phyloP scores from a whole-genome alignment of 768 basidiomycete species.

The Pisolithus tinctorius region DNA sequence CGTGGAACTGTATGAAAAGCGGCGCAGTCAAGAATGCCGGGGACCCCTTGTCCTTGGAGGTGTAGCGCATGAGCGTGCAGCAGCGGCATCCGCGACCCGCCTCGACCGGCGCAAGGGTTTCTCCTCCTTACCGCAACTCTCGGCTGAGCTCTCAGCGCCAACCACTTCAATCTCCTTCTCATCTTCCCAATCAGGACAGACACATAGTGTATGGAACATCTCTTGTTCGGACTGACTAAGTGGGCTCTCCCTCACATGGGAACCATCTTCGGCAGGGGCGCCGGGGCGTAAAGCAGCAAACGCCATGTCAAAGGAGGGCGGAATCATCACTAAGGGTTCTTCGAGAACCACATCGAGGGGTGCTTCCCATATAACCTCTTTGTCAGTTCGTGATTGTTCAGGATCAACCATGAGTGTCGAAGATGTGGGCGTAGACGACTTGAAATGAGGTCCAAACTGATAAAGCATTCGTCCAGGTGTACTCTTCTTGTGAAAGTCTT shows the following conservation, averaged over 20 bases:
- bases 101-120: constrained; percentile 43
- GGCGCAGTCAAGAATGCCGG: constrained; percentile 20
- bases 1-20: constrained; percentile 15
- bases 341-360: constrained; percentile 15
- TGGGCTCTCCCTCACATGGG: constrained; percentile 31
- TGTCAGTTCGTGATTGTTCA: constrained; percentile 2
- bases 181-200: constrained; percentile 45
- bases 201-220: constrained; percentile 61
- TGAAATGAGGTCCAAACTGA: constrained; percentile 62
- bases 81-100: constrained; percentile 56
- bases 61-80: constrained; percentile 41
- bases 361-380: constrained; percentile 15
- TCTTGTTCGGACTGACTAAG: constrained; percentile 66
- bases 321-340: constrained; percentile 17
- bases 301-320: constrained; percentile 24
- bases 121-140: constrained; percentile 5
- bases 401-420: constrained; percentile 1
- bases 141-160: constrained; percentile 4
- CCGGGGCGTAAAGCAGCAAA: constrained; percentile 22
- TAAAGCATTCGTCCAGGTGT: constrained; percentile 41
- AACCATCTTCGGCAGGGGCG: constrained; percentile 8
- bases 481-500: constrained; percentile 49
- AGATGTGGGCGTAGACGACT: constrained; percentile 26
- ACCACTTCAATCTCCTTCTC: constrained; percentile 28
- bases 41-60: constrained; percentile 23